Base-by-base conservation (phyloP, 1,139 yeast species). In the Geotrichum fermentans region DNA sequence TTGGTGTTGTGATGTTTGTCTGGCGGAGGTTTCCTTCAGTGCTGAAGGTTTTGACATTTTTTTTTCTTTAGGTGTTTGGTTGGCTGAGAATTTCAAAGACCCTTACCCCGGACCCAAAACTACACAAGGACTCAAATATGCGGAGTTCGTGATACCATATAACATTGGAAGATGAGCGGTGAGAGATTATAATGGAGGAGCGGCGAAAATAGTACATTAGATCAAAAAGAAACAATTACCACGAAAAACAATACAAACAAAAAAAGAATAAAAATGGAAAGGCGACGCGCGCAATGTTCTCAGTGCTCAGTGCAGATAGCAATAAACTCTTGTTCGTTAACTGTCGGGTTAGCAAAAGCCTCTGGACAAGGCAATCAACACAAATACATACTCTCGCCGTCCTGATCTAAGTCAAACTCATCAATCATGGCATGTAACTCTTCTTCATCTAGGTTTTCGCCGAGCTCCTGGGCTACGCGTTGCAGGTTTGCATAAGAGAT, bases 381-480 rank as follows among this genome's bases (percentile, higher is more conserved):
- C 11, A 2, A 8, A 18, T 24, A 47, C 55, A 17, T 39, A 73
- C 77, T 89, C 58, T 86, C 96, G 43, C 97, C 98, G 65, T 94
- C 98, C 55, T 87, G 96, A 65, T 94, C 97, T 52, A 92, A 71
- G 68, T 94, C 99, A 63, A 94, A 94, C 67, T 92, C 98, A 56
- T 90, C 97, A 57, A 94, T 92, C 98, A 94, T 92, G 11, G 97
- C 97, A 57, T 85, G 77, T 50, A 94, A 73, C 61, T 94, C 98
- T 53, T 89, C 96, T 57, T 92, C 98, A 8, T 88, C 83, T 52
- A 94, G 72, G 60, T 84, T 86, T 66, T 94, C 98, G 1, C 97
- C 97, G 54, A 94, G 71, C 57, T 92, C 97, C 61, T 85, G 85
- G 16, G 97, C 95, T 1, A 92, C 96, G 53, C 94, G 77, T 66